Conservation (phyloP, 805 yeast species). For the Kazachstania kunashirensis region DNA sequence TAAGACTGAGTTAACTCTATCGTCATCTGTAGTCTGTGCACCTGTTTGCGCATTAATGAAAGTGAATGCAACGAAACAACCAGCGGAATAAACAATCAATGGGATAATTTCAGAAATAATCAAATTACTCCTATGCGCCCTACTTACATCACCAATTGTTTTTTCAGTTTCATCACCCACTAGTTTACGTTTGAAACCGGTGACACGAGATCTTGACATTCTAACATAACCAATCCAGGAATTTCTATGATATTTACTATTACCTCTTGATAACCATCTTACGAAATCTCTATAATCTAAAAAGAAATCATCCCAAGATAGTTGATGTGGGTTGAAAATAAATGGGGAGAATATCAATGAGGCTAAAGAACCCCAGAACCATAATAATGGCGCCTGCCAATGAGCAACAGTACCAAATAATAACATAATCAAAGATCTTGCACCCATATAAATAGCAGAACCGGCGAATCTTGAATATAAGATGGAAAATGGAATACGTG, state of each 20-base stretch:
- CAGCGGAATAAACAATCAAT: conserved; percentile 63
- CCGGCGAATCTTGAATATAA: conserved; percentile 70
- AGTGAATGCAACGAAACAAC: conserved; percentile 68
- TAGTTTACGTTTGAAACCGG: conserved; percentile 70
- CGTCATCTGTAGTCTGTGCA: conserved; percentile 41
- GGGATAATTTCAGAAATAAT: conserved; percentile 64
- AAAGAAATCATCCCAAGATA: conserved; percentile 90
- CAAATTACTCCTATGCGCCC: conserved; percentile 73
- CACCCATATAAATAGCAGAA: conserved; percentile 76
- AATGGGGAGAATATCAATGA: conserved; percentile 88
- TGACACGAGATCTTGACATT: conserved; percentile 71
- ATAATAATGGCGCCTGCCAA: conserved; percentile 87
- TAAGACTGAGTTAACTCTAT: conserved; percentile 53
- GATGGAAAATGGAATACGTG: conserved; percentile 65
- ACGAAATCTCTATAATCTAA: conserved; percentile 90
- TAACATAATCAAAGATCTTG: conserved; percentile 61
- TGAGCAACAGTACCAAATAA: conserved; percentile 63
- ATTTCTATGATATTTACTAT: conserved; percentile 77
- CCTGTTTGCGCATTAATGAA: conserved; percentile 81
- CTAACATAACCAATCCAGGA: conserved; percentile 81
- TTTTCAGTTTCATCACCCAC: conserved; percentile 71
- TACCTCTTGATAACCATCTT: conserved; percentile 86
- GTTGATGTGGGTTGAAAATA: conserved; percentile 94
- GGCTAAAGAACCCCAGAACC: conserved; percentile 93
- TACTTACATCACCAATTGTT: conserved; percentile 69